Conservation (phyloP, 2,329 filamentous ascomycete species). For the Trichoderma pleuroti region DNA sequence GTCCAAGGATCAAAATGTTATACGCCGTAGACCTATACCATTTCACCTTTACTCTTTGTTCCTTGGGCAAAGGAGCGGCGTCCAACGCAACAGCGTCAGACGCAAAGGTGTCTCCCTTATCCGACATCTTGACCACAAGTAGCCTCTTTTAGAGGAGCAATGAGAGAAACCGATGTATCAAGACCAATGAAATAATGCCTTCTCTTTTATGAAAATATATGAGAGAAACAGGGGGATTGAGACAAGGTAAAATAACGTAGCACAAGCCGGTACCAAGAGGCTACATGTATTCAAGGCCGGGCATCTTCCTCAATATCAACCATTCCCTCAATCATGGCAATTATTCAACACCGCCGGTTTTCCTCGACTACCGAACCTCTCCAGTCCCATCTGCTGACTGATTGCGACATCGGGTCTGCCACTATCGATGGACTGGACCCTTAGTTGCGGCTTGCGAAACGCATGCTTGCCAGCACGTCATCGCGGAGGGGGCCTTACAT, state of each 20-base stretch:
- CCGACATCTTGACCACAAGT: background rate
- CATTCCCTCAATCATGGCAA: background rate
- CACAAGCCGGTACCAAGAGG: background rate
- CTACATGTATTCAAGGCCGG: background rate
- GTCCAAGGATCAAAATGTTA: slow-evolving; percentile 67
- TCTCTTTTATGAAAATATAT: background rate
- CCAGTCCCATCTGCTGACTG: background rate
- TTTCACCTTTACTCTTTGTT: slow-evolving; percentile 43
- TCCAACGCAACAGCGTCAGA: background rate
- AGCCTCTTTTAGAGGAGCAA: background rate
- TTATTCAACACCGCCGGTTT: background rate
- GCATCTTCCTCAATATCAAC: slow-evolving; percentile 14
- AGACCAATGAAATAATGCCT: background rate
- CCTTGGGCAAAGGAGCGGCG: slow-evolving; percentile 25
- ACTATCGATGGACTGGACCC: background rate
- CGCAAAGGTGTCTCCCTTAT: slow-evolving; percentile 4
- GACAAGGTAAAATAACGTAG: background rate
- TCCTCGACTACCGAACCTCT: background rate
- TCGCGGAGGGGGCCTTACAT: background rate
- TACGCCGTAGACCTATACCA: slow-evolving; percentile 71
- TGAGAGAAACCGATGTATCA: background rate
- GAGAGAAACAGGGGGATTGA: background rate
- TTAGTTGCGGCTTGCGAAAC: slow-evolving; percentile 11
- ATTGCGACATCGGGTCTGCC: slow-evolving; percentile 16
- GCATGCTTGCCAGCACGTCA: slow-evolving; percentile 19